phyloP scores from a whole-genome alignment of 2,329 filamentous ascomycete species.

The Venturia nashicola region DNA sequence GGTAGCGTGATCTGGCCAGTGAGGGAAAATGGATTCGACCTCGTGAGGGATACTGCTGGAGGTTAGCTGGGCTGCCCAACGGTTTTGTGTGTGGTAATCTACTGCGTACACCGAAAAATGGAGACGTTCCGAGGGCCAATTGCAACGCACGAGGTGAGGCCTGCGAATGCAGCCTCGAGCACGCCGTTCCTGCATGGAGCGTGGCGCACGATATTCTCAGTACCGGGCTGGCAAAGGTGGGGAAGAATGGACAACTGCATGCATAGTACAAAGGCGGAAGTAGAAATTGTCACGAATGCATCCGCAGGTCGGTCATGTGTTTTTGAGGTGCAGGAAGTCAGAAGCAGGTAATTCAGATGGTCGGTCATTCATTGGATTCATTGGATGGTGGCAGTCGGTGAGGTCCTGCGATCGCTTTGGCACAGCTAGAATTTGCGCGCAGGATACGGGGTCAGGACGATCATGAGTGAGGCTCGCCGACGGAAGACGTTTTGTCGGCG shows the following conservation, averaged over 20 bases:
- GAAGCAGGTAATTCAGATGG: background rate
- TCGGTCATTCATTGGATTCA: background rate
- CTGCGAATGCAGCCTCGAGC: background rate
- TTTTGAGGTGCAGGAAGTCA: background rate
- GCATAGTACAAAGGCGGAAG: background rate
- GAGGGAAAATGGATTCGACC: conserved; percentile 12
- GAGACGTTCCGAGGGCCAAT: background rate
- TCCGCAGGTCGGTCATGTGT: background rate
- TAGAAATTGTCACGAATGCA: background rate
- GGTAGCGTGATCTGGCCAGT: conserved; percentile 21
- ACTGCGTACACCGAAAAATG: background rate
- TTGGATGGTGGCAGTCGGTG: background rate
- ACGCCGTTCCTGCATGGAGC: background rate
- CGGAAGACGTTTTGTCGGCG: background rate
- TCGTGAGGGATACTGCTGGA: background rate
- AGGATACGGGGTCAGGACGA: background rate
- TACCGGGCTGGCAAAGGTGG: background rate
- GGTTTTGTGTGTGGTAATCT: background rate
- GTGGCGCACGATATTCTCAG: background rate
- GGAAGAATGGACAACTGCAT: background rate
- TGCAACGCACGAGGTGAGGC: background rate
- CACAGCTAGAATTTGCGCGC: background rate
- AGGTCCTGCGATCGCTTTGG: background rate
- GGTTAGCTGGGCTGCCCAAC: background rate
- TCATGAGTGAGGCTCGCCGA: background rate